Conservation (phyloP, 2,329 filamentous ascomycete genomes). For the Botrytis fragariae region DNA sequence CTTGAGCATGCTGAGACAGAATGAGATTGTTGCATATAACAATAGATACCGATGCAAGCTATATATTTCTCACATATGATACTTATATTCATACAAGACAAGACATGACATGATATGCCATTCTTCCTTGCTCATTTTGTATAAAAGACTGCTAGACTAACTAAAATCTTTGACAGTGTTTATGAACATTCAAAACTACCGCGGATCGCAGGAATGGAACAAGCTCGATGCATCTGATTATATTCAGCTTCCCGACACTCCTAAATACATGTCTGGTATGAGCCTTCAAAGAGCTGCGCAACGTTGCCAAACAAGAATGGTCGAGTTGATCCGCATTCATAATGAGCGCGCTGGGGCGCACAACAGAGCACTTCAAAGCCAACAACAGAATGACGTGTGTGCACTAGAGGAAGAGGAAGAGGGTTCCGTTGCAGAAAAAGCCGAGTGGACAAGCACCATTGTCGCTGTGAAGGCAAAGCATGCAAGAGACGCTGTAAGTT, state of each 20-base stretch:
- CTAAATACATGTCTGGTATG: accelerated
- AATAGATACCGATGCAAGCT: accelerated
- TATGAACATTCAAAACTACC: background rate
- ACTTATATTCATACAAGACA: background rate
- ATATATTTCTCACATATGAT: background rate
- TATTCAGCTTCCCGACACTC: background rate
- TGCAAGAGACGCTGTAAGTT: background rate
- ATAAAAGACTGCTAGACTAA: background rate
- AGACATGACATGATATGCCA: background rate
- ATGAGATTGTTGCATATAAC: background rate
- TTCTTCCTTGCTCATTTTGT: background rate
- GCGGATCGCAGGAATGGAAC: background rate
- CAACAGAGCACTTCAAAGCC: background rate
- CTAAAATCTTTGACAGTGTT: background rate
- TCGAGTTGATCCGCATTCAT: background rate
- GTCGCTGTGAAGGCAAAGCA: background rate
- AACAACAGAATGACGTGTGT: background rate
- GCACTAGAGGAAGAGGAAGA: no score
- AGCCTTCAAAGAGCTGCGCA: accelerated
- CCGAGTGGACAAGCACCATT: background rate
- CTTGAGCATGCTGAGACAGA: background rate
- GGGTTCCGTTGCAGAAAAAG: background rate
- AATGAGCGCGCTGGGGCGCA: background rate
- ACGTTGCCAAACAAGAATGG: background rate
- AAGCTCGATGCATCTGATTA: background rate